These are phyloP conservation scores for Angomonas deanei DNA, from an alignment of 208 protist species.

Conservation along the genomic window DNA sequence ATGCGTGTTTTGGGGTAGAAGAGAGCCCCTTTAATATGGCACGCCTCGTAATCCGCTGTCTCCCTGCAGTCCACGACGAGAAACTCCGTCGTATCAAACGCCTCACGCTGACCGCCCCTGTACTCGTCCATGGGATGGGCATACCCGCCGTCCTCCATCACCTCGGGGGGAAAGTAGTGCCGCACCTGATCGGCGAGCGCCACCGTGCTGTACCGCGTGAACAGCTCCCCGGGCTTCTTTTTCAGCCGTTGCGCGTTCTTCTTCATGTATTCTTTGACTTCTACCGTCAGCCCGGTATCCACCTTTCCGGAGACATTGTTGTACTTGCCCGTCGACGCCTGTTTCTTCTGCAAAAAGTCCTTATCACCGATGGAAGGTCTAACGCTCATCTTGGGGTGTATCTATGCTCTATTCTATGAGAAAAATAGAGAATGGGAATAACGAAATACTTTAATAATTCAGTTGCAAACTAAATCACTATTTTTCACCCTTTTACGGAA, in stretches of 20 bases:
- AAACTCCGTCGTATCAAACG: constrained; percentile 26
- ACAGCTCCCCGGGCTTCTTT: constrained; percentile 62
- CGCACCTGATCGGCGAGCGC: constrained; percentile 41
- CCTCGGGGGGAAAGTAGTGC: constrained; percentile 13
- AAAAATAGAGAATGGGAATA: too few species aligned
- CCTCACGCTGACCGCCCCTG: constrained; percentile 12
- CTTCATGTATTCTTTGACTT: constrained; percentile 59
- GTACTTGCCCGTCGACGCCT: constrained; percentile 48
- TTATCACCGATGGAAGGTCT: constrained; percentile 63
- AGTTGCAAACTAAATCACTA: too few species aligned
- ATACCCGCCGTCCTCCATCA: constrained; percentile 66
- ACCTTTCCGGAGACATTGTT: constrained; percentile 63
- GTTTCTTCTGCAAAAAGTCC: constrained; percentile 48
- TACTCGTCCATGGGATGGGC: constrained; percentile 85
- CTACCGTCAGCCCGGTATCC: constrained; percentile 74
- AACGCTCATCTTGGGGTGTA: constrained; percentile 35
- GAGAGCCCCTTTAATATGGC: constrained; percentile 73
- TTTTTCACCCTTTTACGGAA: too few species aligned
- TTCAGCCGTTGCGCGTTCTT: constrained; percentile 33
- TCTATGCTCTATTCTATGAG: not conserved
- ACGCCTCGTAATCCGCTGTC: constrained; percentile 64
- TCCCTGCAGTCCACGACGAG: constrained; percentile 79
- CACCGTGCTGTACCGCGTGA: constrained; percentile 53
- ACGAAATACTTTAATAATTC: too few species aligned
- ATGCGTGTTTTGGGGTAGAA: constrained; percentile 80